These are phyloP conservation scores for Saccharomycopsis sp. DNA, from an alignment of 805 yeast genomes.

Conservation along the genomic window DNA sequence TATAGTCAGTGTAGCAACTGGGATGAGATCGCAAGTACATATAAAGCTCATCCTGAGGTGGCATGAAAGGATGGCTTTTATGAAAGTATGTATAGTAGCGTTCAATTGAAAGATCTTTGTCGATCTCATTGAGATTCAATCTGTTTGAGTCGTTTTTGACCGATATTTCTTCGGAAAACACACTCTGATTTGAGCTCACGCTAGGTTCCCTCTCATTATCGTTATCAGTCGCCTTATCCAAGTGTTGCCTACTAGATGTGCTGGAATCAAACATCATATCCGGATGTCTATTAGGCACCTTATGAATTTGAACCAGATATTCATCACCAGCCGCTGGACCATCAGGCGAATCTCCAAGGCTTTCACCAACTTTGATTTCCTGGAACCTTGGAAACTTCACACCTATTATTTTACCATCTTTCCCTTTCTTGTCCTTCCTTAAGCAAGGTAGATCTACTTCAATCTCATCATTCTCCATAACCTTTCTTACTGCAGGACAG, in stretches of 20 bases:
- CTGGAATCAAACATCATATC: constrained; percentile 6
- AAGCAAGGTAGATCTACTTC: constrained; percentile 1
- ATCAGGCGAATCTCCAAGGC: constrained; percentile 2
- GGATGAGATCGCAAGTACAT: constrained; percentile 28
- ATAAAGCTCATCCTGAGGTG: constrained; percentile 32
- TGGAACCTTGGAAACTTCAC: neutral
- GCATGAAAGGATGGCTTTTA: constrained; percentile 41
- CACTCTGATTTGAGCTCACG: neutral
- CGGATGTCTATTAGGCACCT: constrained; percentile 2
- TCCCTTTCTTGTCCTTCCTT: neutral
- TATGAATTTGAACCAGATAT: constrained; percentile 1
- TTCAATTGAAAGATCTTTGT: constrained; percentile 23
- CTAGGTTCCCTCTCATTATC: neutral
- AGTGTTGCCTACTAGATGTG: constrained; percentile 19
- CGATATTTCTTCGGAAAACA: neutral
- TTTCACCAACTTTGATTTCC: constrained; percentile 2
- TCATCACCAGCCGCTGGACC: neutral
- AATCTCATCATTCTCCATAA: neutral
- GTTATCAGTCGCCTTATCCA: constrained; percentile 23
- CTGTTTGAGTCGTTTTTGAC: neutral
- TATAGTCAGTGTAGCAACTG: constrained; percentile 35
- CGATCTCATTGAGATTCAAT: neutral
- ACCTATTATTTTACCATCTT: neutral
- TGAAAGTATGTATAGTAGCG: constrained; percentile 36
- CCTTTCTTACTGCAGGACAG: constrained; percentile 1